Evolutionary conservation across 208 protist genomes (phyloP).

Genomic region (Wallacemonas sp.): DNA sequence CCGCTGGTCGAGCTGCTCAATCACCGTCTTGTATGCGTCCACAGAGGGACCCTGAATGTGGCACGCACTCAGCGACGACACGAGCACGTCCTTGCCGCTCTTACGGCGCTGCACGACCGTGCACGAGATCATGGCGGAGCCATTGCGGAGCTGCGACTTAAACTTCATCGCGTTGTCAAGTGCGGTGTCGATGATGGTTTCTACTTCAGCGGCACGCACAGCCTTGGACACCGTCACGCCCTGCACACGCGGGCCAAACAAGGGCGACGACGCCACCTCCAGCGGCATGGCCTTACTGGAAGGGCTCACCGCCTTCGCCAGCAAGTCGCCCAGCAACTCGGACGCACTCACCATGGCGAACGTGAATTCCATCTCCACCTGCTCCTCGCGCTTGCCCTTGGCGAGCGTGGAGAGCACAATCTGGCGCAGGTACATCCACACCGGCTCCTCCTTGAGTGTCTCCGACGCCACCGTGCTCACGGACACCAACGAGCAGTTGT

Average conservation of each 20-base stretch:
- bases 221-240: neutral
- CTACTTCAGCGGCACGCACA: conserved; percentile 17
- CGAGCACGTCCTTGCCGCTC: conserved; percentile 29
- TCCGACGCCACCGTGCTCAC: conserved; percentile 19
- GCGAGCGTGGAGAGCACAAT: conserved; percentile 26
- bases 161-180: conserved; percentile 13
- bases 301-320: conserved; percentile 3
- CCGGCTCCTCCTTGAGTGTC: conserved; percentile 22
- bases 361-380: conserved; percentile 29
- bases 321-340: conserved; percentile 26
- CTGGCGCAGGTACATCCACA: conserved; percentile 36
- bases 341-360: conserved; percentile 24
- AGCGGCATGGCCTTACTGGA: conserved; percentile 9
- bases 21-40: conserved; percentile 28
- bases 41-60: conserved; percentile 22
- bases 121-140: conserved; percentile 25
- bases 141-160: conserved; percentile 7
- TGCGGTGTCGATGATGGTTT: conserved; percentile 21
- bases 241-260: conserved; percentile 27
- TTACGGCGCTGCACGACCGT: conserved; percentile 30
- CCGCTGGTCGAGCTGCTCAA: conserved; percentile 12
- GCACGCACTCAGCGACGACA: conserved; percentile 29
- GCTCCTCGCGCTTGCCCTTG: conserved; percentile 18
- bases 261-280: conserved; percentile 31
- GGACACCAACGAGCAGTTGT: conserved; percentile 43